Conservation (phyloP, 2,329 filamentous ascomycete genomes). For the Xylariaceae sp. region DNA sequence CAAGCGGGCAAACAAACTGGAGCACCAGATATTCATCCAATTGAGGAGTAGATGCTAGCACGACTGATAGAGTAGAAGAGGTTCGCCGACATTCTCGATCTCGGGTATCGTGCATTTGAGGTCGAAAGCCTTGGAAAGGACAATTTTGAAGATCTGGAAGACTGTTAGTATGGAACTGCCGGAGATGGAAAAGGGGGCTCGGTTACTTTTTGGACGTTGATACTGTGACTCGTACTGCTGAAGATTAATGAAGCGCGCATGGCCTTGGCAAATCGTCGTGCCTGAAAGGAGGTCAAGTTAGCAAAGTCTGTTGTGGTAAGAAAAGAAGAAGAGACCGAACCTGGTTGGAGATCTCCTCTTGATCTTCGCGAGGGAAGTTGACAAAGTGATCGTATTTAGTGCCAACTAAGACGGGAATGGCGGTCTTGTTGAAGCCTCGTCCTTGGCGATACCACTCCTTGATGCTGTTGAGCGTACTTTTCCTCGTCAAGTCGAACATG, state of each 20-base stretch:
- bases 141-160: conserved; percentile 97
- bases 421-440: conserved; percentile 98
- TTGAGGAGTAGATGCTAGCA: conserved; percentile 31
- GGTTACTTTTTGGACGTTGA: conserved; percentile 93
- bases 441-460: conserved; percentile 99
- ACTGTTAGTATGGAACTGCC: too few species aligned
- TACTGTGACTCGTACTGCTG: conserved; percentile 97
- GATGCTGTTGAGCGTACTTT: conserved; percentile 98
- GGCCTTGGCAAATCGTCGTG: conserved; percentile 91
- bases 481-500: conserved; percentile 98
- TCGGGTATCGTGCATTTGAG: conserved; percentile 98
- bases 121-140: conserved; percentile 96
- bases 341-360: conserved; percentile 97
- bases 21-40: neutral
- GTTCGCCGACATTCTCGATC: conserved; percentile 97
- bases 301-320: conserved; percentile 7
- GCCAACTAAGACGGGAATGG: conserved; percentile 95
- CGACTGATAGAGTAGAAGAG: conserved; percentile 83
- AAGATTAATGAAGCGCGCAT: conserved; percentile 98
- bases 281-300: conserved; percentile 53
- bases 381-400: conserved; percentile 99
- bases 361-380: conserved; percentile 94
- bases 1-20: conserved; percentile 1
- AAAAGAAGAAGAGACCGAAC: conserved; percentile 41
- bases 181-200: too few species aligned